Conservation (phyloP, 169 alveolate genomes). For the Ichthyophthirius multifiliis region DNA sequence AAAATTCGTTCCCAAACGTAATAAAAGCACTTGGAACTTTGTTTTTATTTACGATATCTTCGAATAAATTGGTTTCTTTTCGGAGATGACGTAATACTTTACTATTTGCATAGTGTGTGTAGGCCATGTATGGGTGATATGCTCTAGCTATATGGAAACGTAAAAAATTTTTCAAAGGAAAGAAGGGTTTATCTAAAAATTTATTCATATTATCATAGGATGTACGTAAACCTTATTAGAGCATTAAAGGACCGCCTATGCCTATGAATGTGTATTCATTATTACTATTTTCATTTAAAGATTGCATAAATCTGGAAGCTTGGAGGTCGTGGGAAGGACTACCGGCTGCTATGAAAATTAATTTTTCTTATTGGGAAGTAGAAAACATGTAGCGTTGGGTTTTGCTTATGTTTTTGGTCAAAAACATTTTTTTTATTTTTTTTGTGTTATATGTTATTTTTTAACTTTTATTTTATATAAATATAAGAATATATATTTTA, state of each 20-base stretch:
- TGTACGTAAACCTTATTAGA: background rate
- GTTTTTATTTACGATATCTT: background rate
- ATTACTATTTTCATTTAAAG: background rate
- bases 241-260: conserved; percentile 13
- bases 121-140: background rate
- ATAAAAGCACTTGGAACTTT: background rate
- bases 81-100: background rate
- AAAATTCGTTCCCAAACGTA: background rate
- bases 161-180: conserved; percentile 6
- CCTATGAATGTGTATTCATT: background rate
- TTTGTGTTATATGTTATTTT: too few species aligned
- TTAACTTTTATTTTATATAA: too few species aligned
- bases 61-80: background rate
- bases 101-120: background rate
- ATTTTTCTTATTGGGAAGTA: too few species aligned
- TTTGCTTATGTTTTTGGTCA: too few species aligned
- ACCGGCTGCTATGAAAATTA: background rate
- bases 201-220: conserved; percentile 7
- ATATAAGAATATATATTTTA: too few species aligned
- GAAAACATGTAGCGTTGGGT: too few species aligned
- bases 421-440: too few species aligned
- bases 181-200: conserved; percentile 14
- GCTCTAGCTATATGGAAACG: conserved; percentile 11
- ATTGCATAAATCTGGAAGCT: background rate
- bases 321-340: conserved; percentile 1